phyloP scores from a whole-genome alignment of 768 basidiomycete species.

The Leccinum pellstonianum region DNA sequence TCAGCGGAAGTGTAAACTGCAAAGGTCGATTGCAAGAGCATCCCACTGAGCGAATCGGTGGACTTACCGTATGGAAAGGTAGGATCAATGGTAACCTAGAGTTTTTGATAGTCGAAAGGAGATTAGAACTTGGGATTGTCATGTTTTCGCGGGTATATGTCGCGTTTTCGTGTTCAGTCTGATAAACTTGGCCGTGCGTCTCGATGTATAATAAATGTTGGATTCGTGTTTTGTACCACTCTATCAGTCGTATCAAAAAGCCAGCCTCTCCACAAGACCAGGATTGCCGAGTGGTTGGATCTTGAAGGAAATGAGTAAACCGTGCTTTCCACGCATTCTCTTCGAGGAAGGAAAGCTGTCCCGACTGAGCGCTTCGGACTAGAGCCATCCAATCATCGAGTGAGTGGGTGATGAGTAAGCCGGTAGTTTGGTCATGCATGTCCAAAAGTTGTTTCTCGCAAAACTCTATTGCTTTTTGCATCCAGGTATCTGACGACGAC shows the following conservation, averaged over 20 bases:
- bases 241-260: conserved; percentile 45
- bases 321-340: conserved; percentile 32
- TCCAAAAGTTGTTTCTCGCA: conserved; percentile 39
- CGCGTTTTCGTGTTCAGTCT: conserved; percentile 13
- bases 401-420: conserved; percentile 27
- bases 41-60: not conserved
- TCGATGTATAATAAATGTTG: conserved; percentile 45
- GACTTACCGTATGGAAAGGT: conserved; percentile 48
- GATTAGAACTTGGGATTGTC: conserved; percentile 18
- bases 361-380: conserved; percentile 30
- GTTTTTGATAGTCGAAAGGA: conserved; percentile 26
- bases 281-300: conserved; percentile 18
- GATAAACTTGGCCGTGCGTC: conserved; percentile 32
- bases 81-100: conserved; percentile 42
- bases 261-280: conserved; percentile 38
- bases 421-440: conserved; percentile 31
- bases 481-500: conserved; percentile 29
- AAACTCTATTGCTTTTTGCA: conserved; percentile 37
- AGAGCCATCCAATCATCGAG: conserved; percentile 39
- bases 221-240: conserved; percentile 41
- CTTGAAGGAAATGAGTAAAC: conserved; percentile 32
- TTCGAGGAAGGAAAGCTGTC: conserved; percentile 26
- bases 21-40: not conserved
- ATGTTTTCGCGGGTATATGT: conserved; percentile 8
- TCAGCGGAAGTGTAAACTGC: conserved; percentile 48